Evolutionary conservation across 2,329 filamentous ascomycete species (phyloP), one percentile per base, ranked within the genome.

Genomic region (Xylariaceae sp.): DNA sequence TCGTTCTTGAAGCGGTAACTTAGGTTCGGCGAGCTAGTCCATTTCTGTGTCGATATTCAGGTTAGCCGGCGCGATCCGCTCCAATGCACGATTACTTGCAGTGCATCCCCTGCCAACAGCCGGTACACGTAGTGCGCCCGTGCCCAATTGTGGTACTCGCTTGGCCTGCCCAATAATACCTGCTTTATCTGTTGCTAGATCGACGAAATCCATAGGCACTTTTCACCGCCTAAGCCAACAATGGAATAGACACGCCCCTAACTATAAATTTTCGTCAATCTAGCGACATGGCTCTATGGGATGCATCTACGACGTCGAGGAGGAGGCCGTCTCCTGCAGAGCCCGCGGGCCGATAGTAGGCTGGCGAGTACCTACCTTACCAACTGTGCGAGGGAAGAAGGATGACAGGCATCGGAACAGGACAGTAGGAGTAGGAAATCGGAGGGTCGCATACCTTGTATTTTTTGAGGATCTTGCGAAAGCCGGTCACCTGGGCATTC

Each of bases 401-500:
- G 34, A 21, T 19, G 18, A n/a, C 12, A 42, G 29, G 26, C 26
- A 18, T 18, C 12, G 44, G 29, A 3, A 30, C n/a, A 34, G 6
- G 21, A 18, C 16, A 21, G 19, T 8, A 42, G 22, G 19, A 15
- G 21, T 9, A 15, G 12, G 8, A 19, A 13, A 22, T 4, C 9
- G 19, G 12, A 42, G 46, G 39, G 21, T 5, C 47, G 37, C 72
- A n/a, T 71, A 82, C 81, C 75, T 78, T 80, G 72, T 94, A 92
- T 68, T 95, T 95, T 69, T 92, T 94, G 32, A 92, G 74, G 36
- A 95, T 85, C 72, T 95, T 95, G 51, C 83, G 81, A 63, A 95
- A 92, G 3, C 87, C 89, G 4, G 86, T 81, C 9, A 85, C 77
- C 67, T 95, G 89, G 2, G 87, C 86, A 55, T 80, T 78, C 58